Evolutionary conservation across 2,329 filamentous ascomycete species (phyloP), one percentile per base, ranked within the genome.

Genomic region (Monilinia fructigena): DNA sequence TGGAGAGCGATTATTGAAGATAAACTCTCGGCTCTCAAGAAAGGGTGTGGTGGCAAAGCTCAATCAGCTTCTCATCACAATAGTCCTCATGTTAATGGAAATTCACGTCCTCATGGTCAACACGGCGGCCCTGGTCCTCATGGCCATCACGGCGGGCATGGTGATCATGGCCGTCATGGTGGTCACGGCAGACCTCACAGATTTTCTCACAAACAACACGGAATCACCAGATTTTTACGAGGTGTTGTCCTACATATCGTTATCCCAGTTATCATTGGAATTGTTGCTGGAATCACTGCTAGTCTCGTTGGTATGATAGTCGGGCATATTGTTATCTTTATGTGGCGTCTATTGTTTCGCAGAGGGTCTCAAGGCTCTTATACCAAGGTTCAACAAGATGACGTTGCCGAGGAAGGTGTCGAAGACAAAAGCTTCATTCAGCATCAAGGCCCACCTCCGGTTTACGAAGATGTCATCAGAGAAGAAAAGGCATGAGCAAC

Each of bases 301-400:
- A 89, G 88, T 77, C 76, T 90, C 52, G 75, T 91, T 56, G 88
- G 87, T 65, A 89, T 92, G 83, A 78, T 87, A 66, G 76, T 89
- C 52, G 88, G 88, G 69, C 86, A 85, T 61, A 72, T 89, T 63
- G 80, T 87, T 64, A 82, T 88, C 62, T 85, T 84, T 67, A 60
- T 88, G 35, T 85, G 85, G 80, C 83, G 85, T 69, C 77, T 82
- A 68, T 75, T 88, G 68, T 79, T 80, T 72, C 83, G 85, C 63
- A 80, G 82, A 59, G 77, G 78, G 55, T 70, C 72, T 42, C 48
- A 54, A 7, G 38, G 53, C 26, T 35, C 58, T 55, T 74, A 75
- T 45, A 35, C 54, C 20, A 66, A 66, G 42, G 67, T 75, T 58
- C 68, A 71, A 38, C 68, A 72, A 63, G 72, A 75, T 48, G 60